phyloP scores from a whole-genome alignment of 805 yeast species.

The Yarrowia sp. region DNA sequence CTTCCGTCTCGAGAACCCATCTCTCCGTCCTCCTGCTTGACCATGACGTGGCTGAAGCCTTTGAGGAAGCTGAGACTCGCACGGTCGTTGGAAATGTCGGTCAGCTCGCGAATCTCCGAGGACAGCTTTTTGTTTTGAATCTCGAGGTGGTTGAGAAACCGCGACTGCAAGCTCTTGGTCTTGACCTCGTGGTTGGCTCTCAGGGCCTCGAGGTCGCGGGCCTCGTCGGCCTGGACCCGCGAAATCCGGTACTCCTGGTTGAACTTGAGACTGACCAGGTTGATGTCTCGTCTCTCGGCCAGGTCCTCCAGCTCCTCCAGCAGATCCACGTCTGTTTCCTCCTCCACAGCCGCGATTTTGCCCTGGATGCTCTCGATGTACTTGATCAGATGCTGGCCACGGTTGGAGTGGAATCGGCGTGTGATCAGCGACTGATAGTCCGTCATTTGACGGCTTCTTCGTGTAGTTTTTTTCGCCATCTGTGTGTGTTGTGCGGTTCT shows the following conservation, averaged over 20 bases:
- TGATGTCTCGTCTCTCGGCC: conserved; percentile 6
- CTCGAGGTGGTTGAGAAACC: conserved; percentile 4
- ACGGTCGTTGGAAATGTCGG: conserved; percentile 10
- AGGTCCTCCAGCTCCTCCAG: conserved; percentile 20
- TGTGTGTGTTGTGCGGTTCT: neutral
- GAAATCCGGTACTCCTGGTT: conserved; percentile 11
- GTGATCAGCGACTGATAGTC: conserved; percentile 12
- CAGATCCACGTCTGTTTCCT: conserved; percentile 19
- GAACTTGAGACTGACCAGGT: conserved; percentile 19
- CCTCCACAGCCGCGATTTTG: conserved; percentile 20
- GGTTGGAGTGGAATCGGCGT: conserved; percentile 14
- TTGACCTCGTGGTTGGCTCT: conserved; percentile 4
- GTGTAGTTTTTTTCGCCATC: conserved; percentile 13
- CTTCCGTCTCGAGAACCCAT: neutral
- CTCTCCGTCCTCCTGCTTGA: neutral
- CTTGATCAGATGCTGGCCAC: conserved; percentile 21
- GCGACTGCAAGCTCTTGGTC: conserved; percentile 2
- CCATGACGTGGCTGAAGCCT: neutral
- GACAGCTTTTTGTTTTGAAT: conserved; percentile 11
- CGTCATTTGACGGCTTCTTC: conserved; percentile 15
- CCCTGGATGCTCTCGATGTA: conserved; percentile 23
- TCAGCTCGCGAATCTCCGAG: conserved; percentile 5
- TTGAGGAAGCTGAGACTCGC: neutral
- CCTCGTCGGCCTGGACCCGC: conserved; percentile 1
- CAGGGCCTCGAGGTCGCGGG: conserved; percentile 2